Conservation (phyloP, 768 basidiomycete genomes). For the Collybia sp. region DNA sequence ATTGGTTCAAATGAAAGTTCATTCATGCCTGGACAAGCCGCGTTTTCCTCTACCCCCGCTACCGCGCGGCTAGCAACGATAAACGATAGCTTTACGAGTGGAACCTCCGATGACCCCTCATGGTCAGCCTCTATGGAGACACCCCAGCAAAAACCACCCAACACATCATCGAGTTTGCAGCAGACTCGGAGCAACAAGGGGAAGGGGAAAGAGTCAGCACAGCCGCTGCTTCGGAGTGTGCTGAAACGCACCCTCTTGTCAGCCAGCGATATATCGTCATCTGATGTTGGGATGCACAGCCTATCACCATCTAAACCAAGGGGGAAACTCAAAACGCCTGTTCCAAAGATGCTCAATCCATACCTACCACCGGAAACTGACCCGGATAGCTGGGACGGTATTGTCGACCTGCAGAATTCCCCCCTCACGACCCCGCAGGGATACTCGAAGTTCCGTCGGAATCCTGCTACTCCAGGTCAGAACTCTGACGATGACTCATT, state of each 20-base stretch:
- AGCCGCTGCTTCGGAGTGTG: slow-evolving; percentile 43
- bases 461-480: slow-evolving; percentile 15
- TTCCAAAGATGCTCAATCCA: slow-evolving; percentile 48
- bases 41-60: slow-evolving; percentile 78
- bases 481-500: slow-evolving; percentile 47
- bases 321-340: slow-evolving; percentile 52
- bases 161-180: slow-evolving; percentile 6
- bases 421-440: slow-evolving; percentile 36
- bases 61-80: slow-evolving; percentile 32
- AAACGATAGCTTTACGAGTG: slow-evolving; percentile 31
- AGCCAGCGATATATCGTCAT: slow-evolving; percentile 31
- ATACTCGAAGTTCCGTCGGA: slow-evolving; percentile 7
- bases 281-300: slow-evolving; percentile 20
- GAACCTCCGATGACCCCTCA: slow-evolving; percentile 47
- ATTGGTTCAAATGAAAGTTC: slow-evolving; percentile 59
- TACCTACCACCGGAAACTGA: slow-evolving; percentile 50
- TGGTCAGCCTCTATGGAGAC: slow-evolving; percentile 77
- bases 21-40: slow-evolving; percentile 69
- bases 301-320: slow-evolving; percentile 49
- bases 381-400: slow-evolving; percentile 61
- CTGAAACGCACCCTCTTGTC: slow-evolving; percentile 46
- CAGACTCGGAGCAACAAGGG: slow-evolving; percentile 30
- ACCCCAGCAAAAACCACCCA: slow-evolving; percentile 25
- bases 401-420: slow-evolving; percentile 65
- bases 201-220: slow-evolving; percentile 38